These are phyloP conservation scores for Carex sylvatica DNA, from an alignment of 202 grass and related monocot genomes.

Conservation along the genomic window DNA sequence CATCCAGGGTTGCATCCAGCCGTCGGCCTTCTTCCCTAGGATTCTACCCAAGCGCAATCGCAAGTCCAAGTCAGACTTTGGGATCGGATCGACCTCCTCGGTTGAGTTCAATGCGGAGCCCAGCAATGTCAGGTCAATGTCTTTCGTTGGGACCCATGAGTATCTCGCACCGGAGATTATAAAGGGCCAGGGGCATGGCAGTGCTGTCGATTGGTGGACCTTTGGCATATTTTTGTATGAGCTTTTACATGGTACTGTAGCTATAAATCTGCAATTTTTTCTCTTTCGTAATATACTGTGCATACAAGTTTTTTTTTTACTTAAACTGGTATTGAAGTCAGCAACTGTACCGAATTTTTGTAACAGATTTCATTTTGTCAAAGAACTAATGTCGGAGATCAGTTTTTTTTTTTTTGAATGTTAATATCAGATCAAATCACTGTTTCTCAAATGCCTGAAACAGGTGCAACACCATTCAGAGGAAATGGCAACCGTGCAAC, in stretches of 20 bases:
- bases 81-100: constrained; percentile 24
- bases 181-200: constrained; percentile 57
- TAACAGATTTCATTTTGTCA: background rate
- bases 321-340: background rate
- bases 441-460: background rate
- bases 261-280: background rate
- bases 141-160: constrained; percentile 75
- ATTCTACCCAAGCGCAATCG: constrained; percentile 57
- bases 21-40: constrained; percentile 46
- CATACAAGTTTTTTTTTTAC: background rate
- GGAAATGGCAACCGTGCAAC: constrained; percentile 72
- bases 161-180: constrained; percentile 71
- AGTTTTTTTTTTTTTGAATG: background rate
- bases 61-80: constrained; percentile 68
- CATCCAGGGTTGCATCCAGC: constrained; percentile 52
- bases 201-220: constrained; percentile 82
- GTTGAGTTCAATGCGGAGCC: constrained; percentile 76
- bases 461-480: constrained; percentile 66
- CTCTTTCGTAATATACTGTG: background rate
- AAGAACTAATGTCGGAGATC: background rate
- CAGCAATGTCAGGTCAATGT: constrained; percentile 58
- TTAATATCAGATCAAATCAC: background rate
- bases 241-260: constrained; percentile 48
- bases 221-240: constrained; percentile 83
- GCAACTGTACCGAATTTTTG: background rate